Conservation (phyloP, 305 asterid genomes). For the Plantago coronopus region DNA sequence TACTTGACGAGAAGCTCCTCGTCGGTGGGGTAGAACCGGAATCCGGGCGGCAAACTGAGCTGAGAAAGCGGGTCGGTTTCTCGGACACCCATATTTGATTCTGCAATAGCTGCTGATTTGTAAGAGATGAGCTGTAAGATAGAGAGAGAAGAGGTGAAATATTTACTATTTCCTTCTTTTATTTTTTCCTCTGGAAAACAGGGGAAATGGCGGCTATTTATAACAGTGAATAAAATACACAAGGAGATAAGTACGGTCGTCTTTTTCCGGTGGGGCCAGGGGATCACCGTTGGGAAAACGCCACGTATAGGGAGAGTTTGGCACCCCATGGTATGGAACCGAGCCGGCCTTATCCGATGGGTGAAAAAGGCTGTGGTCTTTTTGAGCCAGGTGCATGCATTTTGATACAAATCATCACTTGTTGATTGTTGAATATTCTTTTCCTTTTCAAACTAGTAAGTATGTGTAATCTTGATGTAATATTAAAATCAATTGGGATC, state of each 20-base stretch:
- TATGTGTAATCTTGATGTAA: not conserved
- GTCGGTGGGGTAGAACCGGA: constrained; percentile 82
- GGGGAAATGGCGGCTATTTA: constrained; percentile 24
- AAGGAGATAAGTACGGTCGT: constrained; percentile 37
- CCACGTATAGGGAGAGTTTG: constrained; percentile 23
- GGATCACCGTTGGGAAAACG: constrained; percentile 14
- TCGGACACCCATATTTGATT: constrained; percentile 48
- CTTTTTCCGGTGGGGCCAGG: constrained; percentile 25
- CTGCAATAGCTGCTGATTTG: not conserved
- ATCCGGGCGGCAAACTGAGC: constrained; percentile 82
- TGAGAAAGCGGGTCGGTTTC: constrained; percentile 68
- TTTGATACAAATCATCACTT: not conserved
- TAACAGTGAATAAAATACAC: constrained; percentile 6
- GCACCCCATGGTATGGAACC: constrained; percentile 1
- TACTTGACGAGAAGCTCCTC: constrained; percentile 84
- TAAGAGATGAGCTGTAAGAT: not conserved
- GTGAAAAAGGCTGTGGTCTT: not conserved
- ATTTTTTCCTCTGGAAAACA: constrained; percentile 1
- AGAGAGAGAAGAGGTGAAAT: not conserved
- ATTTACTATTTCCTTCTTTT: not conserved
- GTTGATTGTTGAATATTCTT: not conserved
- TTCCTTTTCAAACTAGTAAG: not conserved
- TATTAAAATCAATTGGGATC: not conserved
- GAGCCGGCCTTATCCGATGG: constrained; percentile 34
- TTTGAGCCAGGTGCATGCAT: constrained; percentile 34